Conservation (phyloP, 352 stramenopile genomes). For the Phytophthora brassicae region DNA sequence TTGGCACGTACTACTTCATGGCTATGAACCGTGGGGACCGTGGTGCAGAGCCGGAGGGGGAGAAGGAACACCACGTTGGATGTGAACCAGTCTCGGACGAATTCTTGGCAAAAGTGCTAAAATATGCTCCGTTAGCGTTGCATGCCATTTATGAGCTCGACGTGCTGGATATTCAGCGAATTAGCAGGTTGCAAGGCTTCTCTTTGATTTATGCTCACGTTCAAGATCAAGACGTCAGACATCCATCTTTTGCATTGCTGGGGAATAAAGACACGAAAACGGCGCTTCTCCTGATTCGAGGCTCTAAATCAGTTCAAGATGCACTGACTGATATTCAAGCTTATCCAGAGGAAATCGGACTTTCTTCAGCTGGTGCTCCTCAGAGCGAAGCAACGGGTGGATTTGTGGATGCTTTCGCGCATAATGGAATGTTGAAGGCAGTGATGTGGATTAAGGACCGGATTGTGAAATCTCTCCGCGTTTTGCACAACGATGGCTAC, state of each 20-base stretch:
- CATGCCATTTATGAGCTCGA: constrained; percentile 87
- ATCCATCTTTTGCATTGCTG: constrained; percentile 79
- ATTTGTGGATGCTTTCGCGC: constrained; percentile 84
- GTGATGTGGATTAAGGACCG: constrained; percentile 88
- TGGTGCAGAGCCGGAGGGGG: constrained; percentile 64
- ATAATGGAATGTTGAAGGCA: constrained; percentile 86
- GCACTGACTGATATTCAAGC: constrained; percentile 85
- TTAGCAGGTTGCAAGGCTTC: constrained; percentile 79
- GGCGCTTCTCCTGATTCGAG: constrained; percentile 75
- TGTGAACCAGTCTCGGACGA: constrained; percentile 70
- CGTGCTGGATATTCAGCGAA: constrained; percentile 82
- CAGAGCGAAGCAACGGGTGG: constrained; percentile 55
- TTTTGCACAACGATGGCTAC: constrained; percentile 77
- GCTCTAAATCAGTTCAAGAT: constrained; percentile 87
- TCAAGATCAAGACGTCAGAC: constrained; percentile 79
- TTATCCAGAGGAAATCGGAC: constrained; percentile 72
- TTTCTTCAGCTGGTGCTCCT: constrained; percentile 39
- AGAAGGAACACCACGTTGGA: constrained; percentile 57
- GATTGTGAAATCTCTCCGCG: constrained; percentile 73
- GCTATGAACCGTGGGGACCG: constrained; percentile 84
- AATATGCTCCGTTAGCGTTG: constrained; percentile 74
- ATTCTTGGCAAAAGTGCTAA: constrained; percentile 68
- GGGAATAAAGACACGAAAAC: constrained; percentile 82
- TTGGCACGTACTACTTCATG: constrained; percentile 90
- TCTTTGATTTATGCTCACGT: constrained; percentile 79